These are phyloP conservation scores for Gnaphalium uliginosum DNA, from an alignment of 129 eudicot genomes.

Conservation along the genomic window DNA sequence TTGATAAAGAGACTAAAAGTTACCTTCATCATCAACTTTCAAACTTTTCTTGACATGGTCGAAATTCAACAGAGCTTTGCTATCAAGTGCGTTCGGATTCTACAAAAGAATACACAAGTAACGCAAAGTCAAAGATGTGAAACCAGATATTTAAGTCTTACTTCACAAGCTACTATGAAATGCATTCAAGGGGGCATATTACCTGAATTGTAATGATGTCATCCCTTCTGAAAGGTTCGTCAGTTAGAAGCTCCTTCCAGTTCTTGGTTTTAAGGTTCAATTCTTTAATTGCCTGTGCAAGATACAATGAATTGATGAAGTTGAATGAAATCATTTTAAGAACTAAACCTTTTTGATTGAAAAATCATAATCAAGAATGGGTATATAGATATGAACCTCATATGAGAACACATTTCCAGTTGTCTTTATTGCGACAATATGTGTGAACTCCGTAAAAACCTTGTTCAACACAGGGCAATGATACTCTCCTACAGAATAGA, in stretches of 20 bases:
- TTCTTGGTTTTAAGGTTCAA: slow-evolving; percentile 89
- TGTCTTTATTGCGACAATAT: slow-evolving; percentile 89
- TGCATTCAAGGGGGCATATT: neutral
- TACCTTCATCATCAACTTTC: slow-evolving; percentile 95
- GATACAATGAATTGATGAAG: neutral
- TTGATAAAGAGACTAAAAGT: neutral
- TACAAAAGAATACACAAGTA: slow-evolving; percentile 27
- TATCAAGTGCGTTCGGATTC: slow-evolving; percentile 90
- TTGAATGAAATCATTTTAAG: neutral
- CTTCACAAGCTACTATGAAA: slow-evolving; percentile 8
- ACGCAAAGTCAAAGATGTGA: neutral
- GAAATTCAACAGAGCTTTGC: slow-evolving; percentile 74
- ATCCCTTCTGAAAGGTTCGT: slow-evolving; percentile 79
- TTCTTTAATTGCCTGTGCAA: slow-evolving; percentile 79
- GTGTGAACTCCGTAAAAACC: slow-evolving; percentile 97
- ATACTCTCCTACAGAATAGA: slow-evolving; percentile 65
- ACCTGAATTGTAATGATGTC: slow-evolving; percentile 95
- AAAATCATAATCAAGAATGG: neutral
- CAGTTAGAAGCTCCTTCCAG: slow-evolving; percentile 99
- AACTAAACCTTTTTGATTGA: neutral
- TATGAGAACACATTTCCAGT: slow-evolving; percentile 98
- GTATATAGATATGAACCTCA: slow-evolving; percentile 49
- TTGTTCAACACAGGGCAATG: slow-evolving; percentile 96
- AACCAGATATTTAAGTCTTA: neutral
- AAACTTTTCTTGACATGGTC: slow-evolving; percentile 88